Conservation (phyloP, 208 protist species). For the Acanthamoeba triangularis region DNA sequence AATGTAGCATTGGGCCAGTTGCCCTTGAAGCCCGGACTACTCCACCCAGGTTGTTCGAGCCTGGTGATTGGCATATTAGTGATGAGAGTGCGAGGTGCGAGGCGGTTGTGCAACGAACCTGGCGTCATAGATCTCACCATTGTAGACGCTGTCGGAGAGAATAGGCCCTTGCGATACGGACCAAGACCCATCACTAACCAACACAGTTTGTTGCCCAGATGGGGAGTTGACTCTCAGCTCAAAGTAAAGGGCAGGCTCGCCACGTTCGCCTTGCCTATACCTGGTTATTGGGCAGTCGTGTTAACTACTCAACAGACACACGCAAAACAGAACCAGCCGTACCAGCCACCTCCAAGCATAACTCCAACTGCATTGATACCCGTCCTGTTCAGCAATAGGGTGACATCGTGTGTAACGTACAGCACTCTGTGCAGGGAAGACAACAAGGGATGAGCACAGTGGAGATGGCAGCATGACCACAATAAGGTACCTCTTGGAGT, state of each 20-base stretch:
- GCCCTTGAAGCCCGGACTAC: background rate
- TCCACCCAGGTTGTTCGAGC: conserved; percentile 20
- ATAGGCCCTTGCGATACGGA: background rate
- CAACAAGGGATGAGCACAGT: background rate
- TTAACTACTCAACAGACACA: background rate
- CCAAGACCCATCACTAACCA: conserved; percentile 16
- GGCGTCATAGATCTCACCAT: conserved; percentile 76
- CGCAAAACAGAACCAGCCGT: background rate
- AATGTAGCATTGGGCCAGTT: background rate
- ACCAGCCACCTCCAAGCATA: conserved; percentile 65
- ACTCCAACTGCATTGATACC: conserved; percentile 31
- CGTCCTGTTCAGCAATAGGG: background rate
- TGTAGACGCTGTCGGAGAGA: conserved; percentile 52
- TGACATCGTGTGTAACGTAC: conserved; percentile 43
- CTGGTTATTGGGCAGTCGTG: background rate
- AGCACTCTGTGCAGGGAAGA: background rate
- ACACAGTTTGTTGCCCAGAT: background rate
- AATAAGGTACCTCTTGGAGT: background rate
- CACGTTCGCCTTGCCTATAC: conserved; percentile 4
- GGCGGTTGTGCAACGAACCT: background rate
- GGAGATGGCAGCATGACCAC: background rate
- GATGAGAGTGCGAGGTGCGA: background rate
- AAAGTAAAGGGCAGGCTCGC: conserved; percentile 51
- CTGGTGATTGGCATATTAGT: background rate
- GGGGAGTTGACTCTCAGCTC: background rate